phyloP scores from a whole-genome alignment of 495 filamentous ascomycete genomes.

The Podospora pseudopauciseta region DNA sequence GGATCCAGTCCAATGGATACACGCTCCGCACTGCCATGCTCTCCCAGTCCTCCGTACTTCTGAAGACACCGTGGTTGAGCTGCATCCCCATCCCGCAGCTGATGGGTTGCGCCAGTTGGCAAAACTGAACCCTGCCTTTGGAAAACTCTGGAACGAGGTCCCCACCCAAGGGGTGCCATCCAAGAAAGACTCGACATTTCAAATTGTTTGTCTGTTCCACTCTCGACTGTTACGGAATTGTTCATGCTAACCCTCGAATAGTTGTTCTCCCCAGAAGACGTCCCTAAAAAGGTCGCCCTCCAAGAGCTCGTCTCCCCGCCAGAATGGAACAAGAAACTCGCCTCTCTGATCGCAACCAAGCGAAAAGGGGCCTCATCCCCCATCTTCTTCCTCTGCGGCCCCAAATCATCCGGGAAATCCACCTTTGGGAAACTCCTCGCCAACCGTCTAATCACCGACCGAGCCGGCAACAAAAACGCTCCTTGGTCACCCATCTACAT shows the following conservation, averaged over 20 bases:
- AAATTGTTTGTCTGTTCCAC: slow-evolving; percentile 31
- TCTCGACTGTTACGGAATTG: neutral
- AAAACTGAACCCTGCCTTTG: slow-evolving; percentile 64
- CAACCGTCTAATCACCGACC: slow-evolving; percentile 65
- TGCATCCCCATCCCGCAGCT: slow-evolving; percentile 49
- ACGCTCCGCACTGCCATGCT: slow-evolving; percentile 72
- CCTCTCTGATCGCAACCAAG: slow-evolving; percentile 35
- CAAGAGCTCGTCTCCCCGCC: slow-evolving; percentile 61
- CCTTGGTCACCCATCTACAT: slow-evolving; percentile 49
- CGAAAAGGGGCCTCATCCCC: slow-evolving; percentile 36
- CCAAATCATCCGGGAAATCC: slow-evolving; percentile 83
- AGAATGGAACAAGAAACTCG: slow-evolving; percentile 59
- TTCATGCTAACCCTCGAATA: slow-evolving; percentile 27
- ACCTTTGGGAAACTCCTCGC: slow-evolving; percentile 73
- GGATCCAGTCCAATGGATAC: slow-evolving; percentile 55
- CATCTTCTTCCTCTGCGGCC: slow-evolving; percentile 65
- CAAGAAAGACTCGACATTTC: slow-evolving; percentile 31
- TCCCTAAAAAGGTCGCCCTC: slow-evolving; percentile 43
- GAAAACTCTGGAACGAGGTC: slow-evolving; percentile 67
- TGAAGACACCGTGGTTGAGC: slow-evolving; percentile 47
- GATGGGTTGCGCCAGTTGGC: slow-evolving; percentile 55
- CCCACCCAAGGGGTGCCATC: slow-evolving; percentile 10
- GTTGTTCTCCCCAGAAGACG: slow-evolving; percentile 48
- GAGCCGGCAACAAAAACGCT: slow-evolving; percentile 24
- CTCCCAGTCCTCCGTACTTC: slow-evolving; percentile 65